phyloP scores from a whole-genome alignment of 2,329 filamentous ascomycete genomes.

The Cercospora nicotianae region DNA sequence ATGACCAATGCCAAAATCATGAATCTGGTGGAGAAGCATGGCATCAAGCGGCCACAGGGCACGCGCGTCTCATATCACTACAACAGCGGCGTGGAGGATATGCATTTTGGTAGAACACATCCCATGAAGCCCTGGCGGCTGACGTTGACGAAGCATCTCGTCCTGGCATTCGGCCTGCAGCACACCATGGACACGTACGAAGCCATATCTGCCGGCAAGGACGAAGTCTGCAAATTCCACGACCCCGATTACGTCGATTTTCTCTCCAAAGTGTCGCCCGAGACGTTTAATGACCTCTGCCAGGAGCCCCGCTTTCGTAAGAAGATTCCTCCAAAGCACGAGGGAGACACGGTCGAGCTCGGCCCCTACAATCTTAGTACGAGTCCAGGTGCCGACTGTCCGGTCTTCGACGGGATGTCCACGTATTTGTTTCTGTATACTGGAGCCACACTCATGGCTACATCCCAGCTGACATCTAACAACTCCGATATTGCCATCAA shows the following conservation, averaged over 20 bases:
- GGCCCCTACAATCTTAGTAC: constrained; percentile 70
- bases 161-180: constrained; percentile 92
- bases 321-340: constrained; percentile 44
- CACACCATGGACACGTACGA: constrained; percentile 95
- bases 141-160: constrained; percentile 90
- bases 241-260: constrained; percentile 89
- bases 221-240: constrained; percentile 86
- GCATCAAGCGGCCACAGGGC: constrained; percentile 76
- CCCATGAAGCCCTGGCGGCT: constrained; percentile 99
- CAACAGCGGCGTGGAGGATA: constrained; percentile 90
- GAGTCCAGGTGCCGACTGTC: constrained; percentile 76
- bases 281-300: constrained; percentile 55
- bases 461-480: constrained; percentile 78
- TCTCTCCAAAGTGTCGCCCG: constrained; percentile 51
- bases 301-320: constrained; percentile 46
- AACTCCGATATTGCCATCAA: constrained; percentile 96
- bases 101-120: constrained; percentile 95
- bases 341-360: constrained; percentile 46
- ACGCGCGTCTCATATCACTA: constrained; percentile 94
- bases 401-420: constrained; percentile 92
- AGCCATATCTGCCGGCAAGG: constrained; percentile 77
- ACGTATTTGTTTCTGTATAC: constrained; percentile 94
- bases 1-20: constrained; percentile 56
- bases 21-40: constrained; percentile 57
- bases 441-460: constrained; percentile 86